Evolutionary conservation across 139 green algal species (phyloP), one percentile per base, ranked within the genome.

Genomic region (Yamagishiella unicocca): DNA sequence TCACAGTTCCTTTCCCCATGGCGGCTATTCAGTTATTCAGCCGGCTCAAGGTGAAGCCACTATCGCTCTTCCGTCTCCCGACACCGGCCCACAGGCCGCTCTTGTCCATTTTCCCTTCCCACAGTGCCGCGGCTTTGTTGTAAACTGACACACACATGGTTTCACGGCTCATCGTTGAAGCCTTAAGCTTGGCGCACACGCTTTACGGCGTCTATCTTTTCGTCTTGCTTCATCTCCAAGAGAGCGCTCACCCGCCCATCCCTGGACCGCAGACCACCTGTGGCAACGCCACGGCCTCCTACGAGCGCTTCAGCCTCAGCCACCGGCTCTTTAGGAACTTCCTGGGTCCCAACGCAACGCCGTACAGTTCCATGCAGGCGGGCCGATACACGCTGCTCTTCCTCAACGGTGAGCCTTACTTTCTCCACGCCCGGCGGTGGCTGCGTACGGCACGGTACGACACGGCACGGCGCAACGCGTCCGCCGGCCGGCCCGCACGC

Each of bases 321-420:
- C 64, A 77, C 80, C 64, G 80, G 37, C 80, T 86, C 10, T 86
- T 86, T 43, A 43, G 66, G 46, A 62, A 66, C 43, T 86, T 86
- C 61, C 67, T 86, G 31, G 80, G 80, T 0, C 38, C 62, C 0
- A n/a, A 22, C 19, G 80, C 80, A 1, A 9, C 45, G 80, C 54
- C 62, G 80, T 86, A 78, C 80, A 76, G 80, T 31, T 27, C 66
- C 9, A 24, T 50, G 1, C 19, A 21, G 4, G 6, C 40, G 31
- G 80, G 80, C 61, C 62, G 62, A 1, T 86, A 78, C 61, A 67
- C n/a, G 21, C 45, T 86, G 21, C 7, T 86, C 24, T 86, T 86
- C 61, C 80, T 86, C 2, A 86, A 86, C 80, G 80, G 80, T 86
- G 31, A 2, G 73, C 50, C 17, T 58, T 58, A 58, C 17, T 58